phyloP scores from a whole-genome alignment of 352 stramenopile species.

The Globisporangium camurandrum region DNA sequence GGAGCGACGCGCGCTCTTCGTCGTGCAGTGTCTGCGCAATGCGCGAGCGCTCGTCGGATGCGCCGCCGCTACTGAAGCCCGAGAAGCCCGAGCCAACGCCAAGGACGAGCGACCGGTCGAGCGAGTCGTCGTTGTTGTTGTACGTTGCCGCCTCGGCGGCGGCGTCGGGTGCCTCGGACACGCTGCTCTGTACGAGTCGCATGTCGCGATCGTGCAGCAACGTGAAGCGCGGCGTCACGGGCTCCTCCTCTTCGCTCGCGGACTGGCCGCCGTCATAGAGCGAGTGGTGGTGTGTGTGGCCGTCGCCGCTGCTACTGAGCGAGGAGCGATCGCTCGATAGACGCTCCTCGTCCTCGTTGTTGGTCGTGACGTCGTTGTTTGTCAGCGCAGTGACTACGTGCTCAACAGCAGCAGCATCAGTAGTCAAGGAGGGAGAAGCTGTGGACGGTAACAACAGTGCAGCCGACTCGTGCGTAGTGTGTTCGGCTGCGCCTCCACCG shows the following conservation, averaged over 20 bases:
- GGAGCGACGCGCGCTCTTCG: conserved; percentile 5
- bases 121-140: conserved; percentile 17
- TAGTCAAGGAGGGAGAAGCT: too few relatives aligned
- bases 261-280: conserved; percentile 8
- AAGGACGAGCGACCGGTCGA: conserved; percentile 51
- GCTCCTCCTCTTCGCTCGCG: conserved; percentile 19
- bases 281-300: background rate
- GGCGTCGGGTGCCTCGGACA: too few relatives aligned
- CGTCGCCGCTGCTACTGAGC: background rate
- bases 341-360: too few relatives aligned
- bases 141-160: background rate
- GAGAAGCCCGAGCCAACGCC: conserved; percentile 20
- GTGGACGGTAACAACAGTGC: background rate
- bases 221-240: conserved; percentile 44
- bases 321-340: too few relatives aligned
- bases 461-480: background rate
- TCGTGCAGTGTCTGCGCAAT: conserved; percentile 10
- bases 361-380: too few relatives aligned
- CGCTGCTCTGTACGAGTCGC: conserved; percentile 15
- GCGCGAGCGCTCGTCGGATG: conserved; percentile 3
- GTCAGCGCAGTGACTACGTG: too few relatives aligned
- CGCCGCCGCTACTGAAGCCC: conserved; percentile 16
- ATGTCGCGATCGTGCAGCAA: conserved; percentile 51
- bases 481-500: background rate
- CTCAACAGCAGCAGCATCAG: too few relatives aligned